phyloP scores from a whole-genome alignment of 1,284 basidiomycete species.

The Chiua sp. region DNA sequence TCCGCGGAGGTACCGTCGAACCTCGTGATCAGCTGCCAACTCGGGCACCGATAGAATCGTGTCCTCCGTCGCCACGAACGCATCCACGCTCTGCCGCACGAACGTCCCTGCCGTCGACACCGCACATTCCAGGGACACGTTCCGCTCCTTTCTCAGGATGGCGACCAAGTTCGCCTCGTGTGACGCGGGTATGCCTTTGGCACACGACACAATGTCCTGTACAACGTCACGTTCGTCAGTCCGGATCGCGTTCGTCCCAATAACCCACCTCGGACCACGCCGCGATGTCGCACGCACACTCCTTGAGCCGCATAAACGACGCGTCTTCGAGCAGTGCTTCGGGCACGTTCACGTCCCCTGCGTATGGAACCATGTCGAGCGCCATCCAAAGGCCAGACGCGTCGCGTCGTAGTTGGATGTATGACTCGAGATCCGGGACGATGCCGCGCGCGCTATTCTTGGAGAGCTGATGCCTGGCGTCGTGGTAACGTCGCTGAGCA shows the following conservation, averaged over 20 bases:
- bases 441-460: slow-evolving; percentile 16
- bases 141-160: slow-evolving; percentile 33
- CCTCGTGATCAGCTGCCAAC: slow-evolving; percentile 31
- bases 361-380: slow-evolving; percentile 59
- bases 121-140: slow-evolving; percentile 31
- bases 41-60: slow-evolving; percentile 17
- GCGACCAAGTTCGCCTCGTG: slow-evolving; percentile 25
- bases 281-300: slow-evolving; percentile 35
- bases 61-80: slow-evolving; percentile 33
- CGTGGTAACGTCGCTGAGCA: slow-evolving; percentile 40
- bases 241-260: not conserved
- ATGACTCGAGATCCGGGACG: slow-evolving; percentile 51
- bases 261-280: slow-evolving; percentile 36
- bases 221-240: not conserved
- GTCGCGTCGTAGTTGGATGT: slow-evolving; percentile 49
- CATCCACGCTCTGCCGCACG: slow-evolving; percentile 34
- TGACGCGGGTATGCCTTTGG: slow-evolving; percentile 25
- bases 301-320: slow-evolving; percentile 19
- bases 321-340: slow-evolving; percentile 36
- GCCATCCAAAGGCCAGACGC: slow-evolving; percentile 55
- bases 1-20: slow-evolving; percentile 48
- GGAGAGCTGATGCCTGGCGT: slow-evolving; percentile 16
- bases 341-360: slow-evolving; percentile 51
- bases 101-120: slow-evolving; percentile 26
- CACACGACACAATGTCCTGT: slow-evolving; percentile 35